Base-by-base conservation (phyloP, 2,329 filamentous ascomycete genomes). In the Colletotrichum salicis region DNA sequence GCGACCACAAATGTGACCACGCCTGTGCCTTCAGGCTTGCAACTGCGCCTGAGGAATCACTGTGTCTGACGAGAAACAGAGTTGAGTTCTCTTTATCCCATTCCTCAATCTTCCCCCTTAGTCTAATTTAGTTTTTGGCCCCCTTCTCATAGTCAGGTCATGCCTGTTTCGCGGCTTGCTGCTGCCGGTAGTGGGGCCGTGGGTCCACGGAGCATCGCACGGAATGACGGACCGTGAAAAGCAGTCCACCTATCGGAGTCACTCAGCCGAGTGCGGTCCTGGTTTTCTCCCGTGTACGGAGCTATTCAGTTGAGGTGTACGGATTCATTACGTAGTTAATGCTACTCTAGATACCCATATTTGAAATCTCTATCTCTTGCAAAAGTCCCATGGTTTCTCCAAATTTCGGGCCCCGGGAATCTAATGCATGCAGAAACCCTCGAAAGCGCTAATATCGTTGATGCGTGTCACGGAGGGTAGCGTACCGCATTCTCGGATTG, bases 51-150 rank as follows among this genome's bases (percentile, higher is more conserved):
- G 24, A 24, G 24, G 29, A 7, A 6, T 1, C 31, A 31, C 5
- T 41, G 10, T 41, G 8, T 12, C 61, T 8, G 33, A 13, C 15
- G 13, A 4, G 5, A 15, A 13, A 37, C 31, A 31, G 8, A 27
- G 48, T 10, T 29, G 13, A 6, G 1, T 6, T 41, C 15, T 22
- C 12, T 55, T 10, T n/a, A 19, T 35, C 7, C 12, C 15, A 35
- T 24, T 4, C 24, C 35, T 13, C 33, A 15, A 24, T 48, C 48
- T 33, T 31, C 19, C 59, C 45, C 59, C 69, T 64, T 56, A 55
- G 59, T 64, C 12, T 63, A 56, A 19, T 56, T 48, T 19, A 56
- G 59, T 71, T 71, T 56, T 29, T 35, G 5, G 45, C 33, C 58
- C 60, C 55, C 48, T 64, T 56, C n/a, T n/a, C 19, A 22, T 56